Evolutionary conservation across 495 filamentous ascomycete species (phyloP).

Genomic region (Annulohypoxylon stygium): DNA sequence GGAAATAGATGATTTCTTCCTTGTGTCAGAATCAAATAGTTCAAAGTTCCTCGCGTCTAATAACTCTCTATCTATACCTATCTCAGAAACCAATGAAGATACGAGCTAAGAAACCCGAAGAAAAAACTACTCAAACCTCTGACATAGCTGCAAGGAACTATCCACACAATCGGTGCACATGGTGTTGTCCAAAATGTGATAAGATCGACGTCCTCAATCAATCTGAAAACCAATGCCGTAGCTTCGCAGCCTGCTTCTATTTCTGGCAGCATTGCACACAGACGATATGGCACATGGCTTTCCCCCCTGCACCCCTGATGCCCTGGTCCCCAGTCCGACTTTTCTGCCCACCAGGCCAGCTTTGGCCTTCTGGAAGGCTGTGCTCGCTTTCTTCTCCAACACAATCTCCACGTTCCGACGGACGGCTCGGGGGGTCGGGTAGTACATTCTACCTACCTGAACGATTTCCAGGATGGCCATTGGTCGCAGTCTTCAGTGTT

Average conservation of each 20-base stretch:
- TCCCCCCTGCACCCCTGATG: slow-evolving; percentile 30
- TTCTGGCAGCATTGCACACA: slow-evolving; percentile 42
- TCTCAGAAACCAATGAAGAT: neutral
- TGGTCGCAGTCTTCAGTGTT: slow-evolving; percentile 12
- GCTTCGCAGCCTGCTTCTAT: slow-evolving; percentile 43
- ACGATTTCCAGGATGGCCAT: slow-evolving; percentile 16
- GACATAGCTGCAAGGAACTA: slow-evolving; percentile 37
- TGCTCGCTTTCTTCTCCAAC: slow-evolving; percentile 43
- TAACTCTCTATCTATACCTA: slow-evolving; percentile 2
- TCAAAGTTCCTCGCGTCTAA: slow-evolving; percentile 12
- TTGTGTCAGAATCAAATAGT: slow-evolving; percentile 1
- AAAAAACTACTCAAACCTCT: slow-evolving; percentile 5
- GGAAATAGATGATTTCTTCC: neutral
- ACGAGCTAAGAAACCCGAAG: neutral
- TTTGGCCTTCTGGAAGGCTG: slow-evolving; percentile 28
- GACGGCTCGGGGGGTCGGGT: slow-evolving; percentile 30
- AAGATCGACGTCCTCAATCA: slow-evolving; percentile 43
- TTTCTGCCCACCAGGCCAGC: neutral
- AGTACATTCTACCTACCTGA: slow-evolving; percentile 12
- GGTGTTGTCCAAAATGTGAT: slow-evolving; percentile 29
- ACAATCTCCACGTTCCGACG: slow-evolving; percentile 37
- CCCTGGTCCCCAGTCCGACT: slow-evolving; percentile 26
- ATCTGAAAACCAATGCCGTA: slow-evolving; percentile 44
- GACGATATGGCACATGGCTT: slow-evolving; percentile 48
- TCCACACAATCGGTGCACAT: slow-evolving; percentile 40